Conservation (phyloP, 441 rosid species). For the Croton laevigatus region DNA sequence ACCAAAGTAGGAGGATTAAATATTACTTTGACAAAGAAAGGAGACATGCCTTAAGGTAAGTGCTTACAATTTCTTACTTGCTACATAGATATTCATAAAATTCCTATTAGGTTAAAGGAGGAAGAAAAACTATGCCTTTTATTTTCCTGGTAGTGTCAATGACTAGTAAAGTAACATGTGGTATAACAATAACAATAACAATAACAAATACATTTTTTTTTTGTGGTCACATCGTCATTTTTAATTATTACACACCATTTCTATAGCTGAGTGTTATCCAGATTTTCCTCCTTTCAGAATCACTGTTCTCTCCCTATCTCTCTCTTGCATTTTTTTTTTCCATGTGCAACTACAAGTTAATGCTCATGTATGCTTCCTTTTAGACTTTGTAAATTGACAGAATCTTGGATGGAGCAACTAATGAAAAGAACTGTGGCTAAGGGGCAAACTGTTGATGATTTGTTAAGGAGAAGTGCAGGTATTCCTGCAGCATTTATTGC, state of each 20-base stretch:
- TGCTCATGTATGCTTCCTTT: conserved; percentile 22
- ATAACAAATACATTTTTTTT: too few relatives aligned
- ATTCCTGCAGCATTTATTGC: conserved; percentile 98
- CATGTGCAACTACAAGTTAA: neutral
- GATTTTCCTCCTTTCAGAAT: neutral
- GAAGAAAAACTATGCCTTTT: too few relatives aligned
- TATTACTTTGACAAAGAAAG: neutral
- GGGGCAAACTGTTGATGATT: conserved; percentile 91
- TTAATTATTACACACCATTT: too few relatives aligned
- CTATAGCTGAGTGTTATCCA: neutral
- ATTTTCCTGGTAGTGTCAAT: too few relatives aligned
- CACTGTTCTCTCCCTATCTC: neutral
- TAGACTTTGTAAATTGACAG: conserved; percentile 90
- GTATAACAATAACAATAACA: too few relatives aligned
- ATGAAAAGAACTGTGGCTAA: conserved; percentile 88
- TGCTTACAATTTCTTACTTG: neutral
- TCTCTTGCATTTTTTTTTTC: too few relatives aligned
- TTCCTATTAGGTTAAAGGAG: too few relatives aligned
- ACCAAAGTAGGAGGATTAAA: neutral
- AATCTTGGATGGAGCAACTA: conserved; percentile 92
- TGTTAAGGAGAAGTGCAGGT: conserved; percentile 98
- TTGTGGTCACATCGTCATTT: too few relatives aligned
- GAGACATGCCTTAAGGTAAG: neutral
- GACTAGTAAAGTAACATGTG: too few relatives aligned
- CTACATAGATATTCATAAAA: neutral